Evolutionary conservation across 306 rosid species (phyloP), one percentile per base, ranked within the genome.

Genomic region (barrel medic (Medicago truncatula)): DNA sequence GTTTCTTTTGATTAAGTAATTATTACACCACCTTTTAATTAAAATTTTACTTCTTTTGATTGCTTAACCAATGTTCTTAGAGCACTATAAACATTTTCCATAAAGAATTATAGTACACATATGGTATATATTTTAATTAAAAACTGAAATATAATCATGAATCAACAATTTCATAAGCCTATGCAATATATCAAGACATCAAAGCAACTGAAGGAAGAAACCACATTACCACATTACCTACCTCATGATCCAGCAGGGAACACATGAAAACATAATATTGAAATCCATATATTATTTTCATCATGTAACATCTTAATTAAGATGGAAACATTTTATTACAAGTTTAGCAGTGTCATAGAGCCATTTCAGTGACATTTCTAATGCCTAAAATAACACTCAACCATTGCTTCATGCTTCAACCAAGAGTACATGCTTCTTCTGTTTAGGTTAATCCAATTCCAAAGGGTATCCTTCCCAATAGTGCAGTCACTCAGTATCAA

Each of bases 401-500:
- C 18, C 21, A 52, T 20, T 52, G 58, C 23, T 17, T 52, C 58
- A 9, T 53, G 10, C 5, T 53, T 17, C 59, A 16, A 7, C 58
- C 58, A 52, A 52, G 1, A 16, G 54, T 49, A 49, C 8, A 49
- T 14, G 53, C 15, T 47, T 2, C 53, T 47, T 60, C 74, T 34
- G 9, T 69, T 74, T 78, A 70, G 74, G 43, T 78, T 63, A 74
- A 31, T 62, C 74, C 31, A 60, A 60, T 78, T 15, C 77, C 77
- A 78, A 43, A 67, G 38, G 7, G 73, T 77, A 50, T 67, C 78
- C 65, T 53, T 58, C 40, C 49, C 12, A 46, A 34, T n/a, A 61
- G 14, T 70, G 67, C 81, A 71, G 18, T 76, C 10, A 14, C 74
- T 67, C 76, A 76, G 11, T 61, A 53, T 69, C 80, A 78, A 74